These are phyloP conservation scores for Diaporthe caulivora DNA, from an alignment of 2,329 filamentous ascomycete genomes.

Conservation along the genomic window DNA sequence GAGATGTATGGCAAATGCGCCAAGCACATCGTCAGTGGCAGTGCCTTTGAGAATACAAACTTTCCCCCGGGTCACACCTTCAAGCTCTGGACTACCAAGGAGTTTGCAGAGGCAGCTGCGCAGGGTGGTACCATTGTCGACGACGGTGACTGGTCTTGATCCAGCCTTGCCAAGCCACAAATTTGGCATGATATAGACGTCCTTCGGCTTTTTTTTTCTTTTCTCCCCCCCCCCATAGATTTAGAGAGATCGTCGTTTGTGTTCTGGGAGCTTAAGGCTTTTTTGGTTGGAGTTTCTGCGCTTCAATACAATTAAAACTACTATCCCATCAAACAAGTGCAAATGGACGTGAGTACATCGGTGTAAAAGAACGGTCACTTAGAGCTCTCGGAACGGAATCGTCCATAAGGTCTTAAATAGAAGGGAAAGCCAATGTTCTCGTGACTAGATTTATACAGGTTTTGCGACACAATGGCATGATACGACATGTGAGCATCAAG, in stretches of 20 bases:
- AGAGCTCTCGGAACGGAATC: too few species aligned
- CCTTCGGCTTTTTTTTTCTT: not conserved
- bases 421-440: too few species aligned
- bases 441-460: too few species aligned
- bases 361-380: too few species aligned
- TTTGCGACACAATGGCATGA: too few species aligned
- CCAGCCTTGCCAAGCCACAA: not conserved
- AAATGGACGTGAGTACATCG: too few species aligned
- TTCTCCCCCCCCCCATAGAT: too few species aligned
- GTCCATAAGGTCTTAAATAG: too few species aligned
- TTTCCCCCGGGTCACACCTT: not conserved
- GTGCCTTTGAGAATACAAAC: not conserved
- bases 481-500: too few species aligned
- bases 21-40: not conserved
- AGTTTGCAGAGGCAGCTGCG: not conserved
- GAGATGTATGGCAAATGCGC: not conserved
- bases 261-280: not conserved
- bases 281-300: not conserved
- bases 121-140: not conserved
- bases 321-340: too few species aligned
- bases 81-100: slow-evolving; percentile 1
- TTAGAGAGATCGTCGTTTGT: not conserved
- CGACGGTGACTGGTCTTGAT: slow-evolving; percentile 3
- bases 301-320: not conserved
- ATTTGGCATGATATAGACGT: not conserved